Conservation (phyloP, 768 basidiomycete species). For the Hericium rajendrae region DNA sequence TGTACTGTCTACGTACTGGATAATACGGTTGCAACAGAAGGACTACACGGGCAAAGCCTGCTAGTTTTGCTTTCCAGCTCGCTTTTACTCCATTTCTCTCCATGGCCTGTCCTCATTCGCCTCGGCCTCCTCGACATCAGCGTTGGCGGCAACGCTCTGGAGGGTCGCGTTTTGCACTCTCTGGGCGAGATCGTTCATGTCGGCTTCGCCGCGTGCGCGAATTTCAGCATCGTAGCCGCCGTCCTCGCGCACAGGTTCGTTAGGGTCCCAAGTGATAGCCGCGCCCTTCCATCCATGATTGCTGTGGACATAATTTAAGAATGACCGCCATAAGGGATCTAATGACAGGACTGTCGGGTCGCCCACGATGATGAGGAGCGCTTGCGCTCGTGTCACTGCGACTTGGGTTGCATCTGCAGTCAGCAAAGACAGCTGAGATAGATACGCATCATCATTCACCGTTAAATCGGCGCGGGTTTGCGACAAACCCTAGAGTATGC, state of each 20-base stretch:
- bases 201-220: conserved; percentile 23
- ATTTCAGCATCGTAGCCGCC: conserved; percentile 32
- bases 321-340: conserved; percentile 53
- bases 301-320: conserved; percentile 47
- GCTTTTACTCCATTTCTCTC: background rate
- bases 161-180: conserved; percentile 27
- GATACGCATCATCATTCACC: conserved; percentile 9
- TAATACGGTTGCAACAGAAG: too few species aligned
- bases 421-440: background rate
- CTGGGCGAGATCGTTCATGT: conserved; percentile 35
- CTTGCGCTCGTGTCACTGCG: conserved; percentile 52
- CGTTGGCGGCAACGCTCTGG: background rate
- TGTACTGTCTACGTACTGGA: too few species aligned
- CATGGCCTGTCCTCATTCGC: conserved; percentile 1
- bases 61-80: too few species aligned
- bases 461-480: conserved; percentile 22
- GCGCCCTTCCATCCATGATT: conserved; percentile 48
- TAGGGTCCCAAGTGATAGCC: conserved; percentile 41
- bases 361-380: conserved; percentile 50
- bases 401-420: conserved; percentile 26
- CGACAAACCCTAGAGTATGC: conserved; percentile 21
- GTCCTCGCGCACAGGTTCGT: conserved; percentile 25
- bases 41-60: too few species aligned
- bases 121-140: background rate
- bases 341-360: conserved; percentile 49